Percentiles rank a stretch among this genome's conserved stretches.
These are phyloP conservation scores for Tephrocybe sp. DNA, from an alignment of 768 basidiomycete genomes.

Conservation along the genomic window DNA sequence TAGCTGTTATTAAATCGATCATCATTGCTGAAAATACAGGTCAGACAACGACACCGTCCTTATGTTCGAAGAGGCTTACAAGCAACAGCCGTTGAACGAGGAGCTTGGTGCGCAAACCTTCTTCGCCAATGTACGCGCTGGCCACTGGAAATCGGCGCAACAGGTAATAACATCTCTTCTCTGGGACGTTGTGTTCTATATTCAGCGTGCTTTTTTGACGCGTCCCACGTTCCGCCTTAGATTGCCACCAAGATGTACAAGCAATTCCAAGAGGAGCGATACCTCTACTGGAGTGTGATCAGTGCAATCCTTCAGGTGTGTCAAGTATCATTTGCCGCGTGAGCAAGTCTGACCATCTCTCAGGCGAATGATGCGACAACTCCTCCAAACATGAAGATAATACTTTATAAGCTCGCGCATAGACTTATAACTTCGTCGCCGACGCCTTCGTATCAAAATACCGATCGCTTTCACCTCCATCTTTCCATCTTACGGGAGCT, in stretches of 20 bases:
- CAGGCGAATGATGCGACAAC: conserved; percentile 75
- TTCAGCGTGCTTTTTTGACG: neutral
- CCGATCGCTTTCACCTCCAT: conserved; percentile 81
- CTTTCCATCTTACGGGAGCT: conserved; percentile 71
- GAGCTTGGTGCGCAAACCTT: conserved; percentile 84
- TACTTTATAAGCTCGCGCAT: conserved; percentile 79
- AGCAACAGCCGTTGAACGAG: conserved; percentile 77
- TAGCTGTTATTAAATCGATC: neutral
- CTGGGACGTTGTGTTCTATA: neutral
- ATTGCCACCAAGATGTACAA: conserved; percentile 82
- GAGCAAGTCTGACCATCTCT: neutral
- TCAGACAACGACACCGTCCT: conserved; percentile 74
- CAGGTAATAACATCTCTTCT: conserved; percentile 44
- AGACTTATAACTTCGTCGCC: conserved; percentile 66
- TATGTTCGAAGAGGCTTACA: conserved; percentile 88
- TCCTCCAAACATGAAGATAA: conserved; percentile 55
- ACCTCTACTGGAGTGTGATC: conserved; percentile 82
- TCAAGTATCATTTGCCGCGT: neutral
- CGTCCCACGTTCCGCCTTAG: conserved; percentile 34
- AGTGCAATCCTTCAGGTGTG: conserved; percentile 76
- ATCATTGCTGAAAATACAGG: conserved; percentile 4
- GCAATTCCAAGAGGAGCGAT: conserved; percentile 79
- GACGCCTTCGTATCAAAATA: conserved; percentile 59
- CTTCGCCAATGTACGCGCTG: conserved; percentile 78
- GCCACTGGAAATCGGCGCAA: conserved; percentile 86